Base-by-base conservation (phyloP, 2,329 filamentous ascomycete genomes). In the Penicillium concentricum region DNA sequence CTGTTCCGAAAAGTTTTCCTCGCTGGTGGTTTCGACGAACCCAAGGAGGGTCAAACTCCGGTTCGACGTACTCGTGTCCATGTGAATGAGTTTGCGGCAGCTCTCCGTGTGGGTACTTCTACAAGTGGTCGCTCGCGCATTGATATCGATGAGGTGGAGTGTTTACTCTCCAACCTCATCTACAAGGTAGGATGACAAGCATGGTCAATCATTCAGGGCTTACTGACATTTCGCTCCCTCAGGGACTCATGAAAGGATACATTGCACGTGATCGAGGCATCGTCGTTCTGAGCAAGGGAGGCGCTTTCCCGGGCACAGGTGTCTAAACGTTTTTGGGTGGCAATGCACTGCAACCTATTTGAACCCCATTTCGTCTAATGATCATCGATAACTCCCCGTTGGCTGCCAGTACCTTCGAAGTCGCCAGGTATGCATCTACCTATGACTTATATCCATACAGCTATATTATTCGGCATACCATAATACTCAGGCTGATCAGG, bases 221-320 rank as follows among this genome's bases (percentile, higher is more conserved):
- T 18, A 30, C 20, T 57, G 37, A 58, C 58, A 67, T 39, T 65
- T 39, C 13, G 63, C 59, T 67, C 30, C n/a, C 45, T 43, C 64
- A 96, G 91, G 90, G 89, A 57, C 81, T 94, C 24, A 96, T 99
- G 90, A 99, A 97, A 77, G 94, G 95, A 39, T 99, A 99, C 76
- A 99, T 99, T 65, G 88, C 93, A 32, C 88, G 93, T 53, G 92
- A 96, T 65, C 86, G 90, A 65, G 89, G 89, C 34, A 92, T 92
- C 64, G 89, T 99, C 28, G 94, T 99, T 20, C 78, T 99, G 56
- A 97, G 91, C 74, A 97, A 97, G 75, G 89, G 84, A 57, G 91
- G 90, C 39, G 93, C 94, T 2, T 99, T 99, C 70, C 94, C 95
- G 0, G 92, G 92, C 24, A 97, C 95, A 24, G 90, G 90, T 32